phyloP scores from a whole-genome alignment of 2,329 filamentous ascomycete species.

The Xylaria sp. region DNA sequence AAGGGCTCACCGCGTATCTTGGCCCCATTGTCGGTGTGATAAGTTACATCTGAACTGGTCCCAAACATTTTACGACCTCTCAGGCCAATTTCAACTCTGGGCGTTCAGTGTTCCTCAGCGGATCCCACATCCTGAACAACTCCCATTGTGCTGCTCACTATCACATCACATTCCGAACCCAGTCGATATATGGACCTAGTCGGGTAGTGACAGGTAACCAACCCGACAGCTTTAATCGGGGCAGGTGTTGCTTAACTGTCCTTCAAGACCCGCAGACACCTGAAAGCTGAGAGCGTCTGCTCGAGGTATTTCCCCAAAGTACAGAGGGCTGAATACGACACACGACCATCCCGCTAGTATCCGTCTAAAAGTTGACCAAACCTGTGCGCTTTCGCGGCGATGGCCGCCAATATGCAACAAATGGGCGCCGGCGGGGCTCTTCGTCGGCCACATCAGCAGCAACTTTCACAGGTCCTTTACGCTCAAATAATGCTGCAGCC shows the following conservation, averaged over 20 bases:
- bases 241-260: conserved; percentile 17
- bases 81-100: background rate
- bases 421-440: conserved; percentile 62
- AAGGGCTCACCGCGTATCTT: background rate
- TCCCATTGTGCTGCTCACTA: conserved; percentile 10
- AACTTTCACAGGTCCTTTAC: conserved; percentile 56
- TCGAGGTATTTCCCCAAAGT: background rate
- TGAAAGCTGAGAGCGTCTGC: conserved; percentile 3
- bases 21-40: background rate
- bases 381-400: conserved; percentile 55
- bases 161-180: conserved; percentile 15
- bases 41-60: background rate
- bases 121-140: background rate
- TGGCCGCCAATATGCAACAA: conserved; percentile 70
- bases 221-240: conserved; percentile 33
- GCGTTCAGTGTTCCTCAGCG: background rate
- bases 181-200: conserved; percentile 39
- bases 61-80: background rate
- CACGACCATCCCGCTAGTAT: background rate
- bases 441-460: conserved; percentile 54
- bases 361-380: conserved; percentile 35
- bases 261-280: background rate
- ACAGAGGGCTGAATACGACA: background rate
- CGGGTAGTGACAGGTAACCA: conserved; percentile 37
- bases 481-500: conserved; percentile 46